phyloP scores from a whole-genome alignment of 176 grass and related monocot genomes.

The Phoenix roebelenii region DNA sequence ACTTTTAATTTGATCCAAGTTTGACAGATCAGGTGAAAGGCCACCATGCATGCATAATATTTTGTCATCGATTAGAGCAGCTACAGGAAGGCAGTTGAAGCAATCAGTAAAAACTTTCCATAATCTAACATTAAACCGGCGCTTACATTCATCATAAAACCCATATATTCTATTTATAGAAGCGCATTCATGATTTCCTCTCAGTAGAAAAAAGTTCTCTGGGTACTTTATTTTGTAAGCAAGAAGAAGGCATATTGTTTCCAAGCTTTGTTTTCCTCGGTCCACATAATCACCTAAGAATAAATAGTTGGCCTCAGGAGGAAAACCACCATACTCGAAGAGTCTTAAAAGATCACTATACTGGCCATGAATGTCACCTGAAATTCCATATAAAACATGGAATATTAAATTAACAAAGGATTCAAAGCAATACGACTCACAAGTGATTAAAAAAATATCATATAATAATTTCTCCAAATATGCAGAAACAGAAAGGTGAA shows the following conservation, averaged over 20 bases:
- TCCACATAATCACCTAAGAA: constrained; percentile 12
- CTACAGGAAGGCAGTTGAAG: constrained; percentile 5
- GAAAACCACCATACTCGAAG: constrained; percentile 6
- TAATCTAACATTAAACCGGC: neutral
- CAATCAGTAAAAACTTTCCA: constrained; percentile 11
- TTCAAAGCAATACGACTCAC: too few species aligned
- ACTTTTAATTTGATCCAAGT: constrained; percentile 5
- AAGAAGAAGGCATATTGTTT: constrained; percentile 12
- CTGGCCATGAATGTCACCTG: constrained; percentile 10
- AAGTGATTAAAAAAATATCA: too few species aligned
- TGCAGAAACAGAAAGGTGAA: too few species aligned
- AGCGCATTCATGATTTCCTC: constrained; percentile 11
- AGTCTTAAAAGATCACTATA: constrained; percentile 10
- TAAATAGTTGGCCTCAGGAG: constrained; percentile 2
- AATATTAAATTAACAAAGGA: too few species aligned
- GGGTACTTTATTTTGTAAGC: constrained; percentile 16
- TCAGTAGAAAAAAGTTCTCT: constrained; percentile 8
- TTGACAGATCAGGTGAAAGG: neutral
- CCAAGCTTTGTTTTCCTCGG: constrained; percentile 4
- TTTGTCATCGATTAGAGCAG: constrained; percentile 3
- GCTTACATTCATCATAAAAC: constrained; percentile 12
- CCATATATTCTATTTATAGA: constrained; percentile 11
- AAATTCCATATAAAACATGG: neutral
- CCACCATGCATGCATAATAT: constrained; percentile 14
- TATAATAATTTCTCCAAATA: too few species aligned